These are phyloP conservation scores for Pisolithus sp. DNA, from an alignment of 768 basidiomycete genomes.

Conservation along the genomic window DNA sequence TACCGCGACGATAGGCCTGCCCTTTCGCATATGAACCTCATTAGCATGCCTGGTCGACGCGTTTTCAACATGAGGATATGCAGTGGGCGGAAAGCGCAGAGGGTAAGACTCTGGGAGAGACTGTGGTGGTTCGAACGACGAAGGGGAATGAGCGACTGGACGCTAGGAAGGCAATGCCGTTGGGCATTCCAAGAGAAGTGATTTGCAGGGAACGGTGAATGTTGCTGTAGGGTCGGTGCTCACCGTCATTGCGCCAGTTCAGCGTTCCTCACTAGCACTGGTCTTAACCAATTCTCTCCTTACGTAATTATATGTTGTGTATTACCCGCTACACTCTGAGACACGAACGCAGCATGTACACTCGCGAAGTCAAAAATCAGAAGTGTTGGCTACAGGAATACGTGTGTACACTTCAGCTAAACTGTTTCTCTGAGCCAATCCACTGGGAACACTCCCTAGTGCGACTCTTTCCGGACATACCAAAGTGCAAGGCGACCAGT, in stretches of 20 bases:
- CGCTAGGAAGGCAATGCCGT: conserved; percentile 81
- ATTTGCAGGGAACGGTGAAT: conserved; percentile 67
- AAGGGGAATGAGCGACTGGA: conserved; percentile 82
- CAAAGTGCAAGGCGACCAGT: neutral
- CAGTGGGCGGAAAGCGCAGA: conserved; percentile 74
- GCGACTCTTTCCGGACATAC: too few species aligned
- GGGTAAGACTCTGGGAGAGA: conserved; percentile 85
- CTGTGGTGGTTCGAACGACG: conserved; percentile 75
- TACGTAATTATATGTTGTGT: neutral
- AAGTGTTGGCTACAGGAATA: too few species aligned
- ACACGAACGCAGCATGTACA: neutral
- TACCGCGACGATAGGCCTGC: conserved; percentile 88
- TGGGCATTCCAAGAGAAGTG: conserved; percentile 79
- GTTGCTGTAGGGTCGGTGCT: neutral
- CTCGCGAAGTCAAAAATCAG: too few species aligned
- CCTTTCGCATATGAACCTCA: conserved; percentile 67
- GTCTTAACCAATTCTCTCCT: too few species aligned
- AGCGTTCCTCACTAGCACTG: neutral
- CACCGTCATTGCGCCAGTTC: neutral
- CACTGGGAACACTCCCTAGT: neutral
- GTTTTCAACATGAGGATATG: conserved; percentile 71
- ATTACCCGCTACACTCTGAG: neutral
- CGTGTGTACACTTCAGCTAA: too few species aligned
- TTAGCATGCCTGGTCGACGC: conserved; percentile 78
- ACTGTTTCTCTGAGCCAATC: too few species aligned